These are phyloP conservation scores for Guadua angustifolia DNA, from an alignment of 176 grass and related monocot genomes.

Conservation along the genomic window DNA sequence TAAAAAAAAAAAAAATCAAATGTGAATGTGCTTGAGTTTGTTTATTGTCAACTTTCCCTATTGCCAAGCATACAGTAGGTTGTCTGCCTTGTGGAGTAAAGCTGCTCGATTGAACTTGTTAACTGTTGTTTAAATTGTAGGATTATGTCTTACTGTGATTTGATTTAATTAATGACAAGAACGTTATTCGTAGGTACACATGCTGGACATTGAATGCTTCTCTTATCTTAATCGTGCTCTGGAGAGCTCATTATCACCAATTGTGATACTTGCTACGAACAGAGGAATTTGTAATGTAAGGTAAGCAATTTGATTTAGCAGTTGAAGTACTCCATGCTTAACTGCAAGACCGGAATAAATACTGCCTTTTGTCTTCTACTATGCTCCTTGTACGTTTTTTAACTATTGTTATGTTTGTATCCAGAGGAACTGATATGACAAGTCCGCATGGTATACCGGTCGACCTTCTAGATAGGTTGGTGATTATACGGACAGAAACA, in stretches of 20 bases:
- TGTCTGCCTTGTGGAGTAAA: background rate
- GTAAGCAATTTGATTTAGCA: slow-evolving; percentile 47
- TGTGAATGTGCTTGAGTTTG: background rate
- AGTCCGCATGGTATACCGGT: slow-evolving; percentile 95
- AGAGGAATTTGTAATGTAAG: slow-evolving; percentile 95
- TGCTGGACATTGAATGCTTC: slow-evolving; percentile 95
- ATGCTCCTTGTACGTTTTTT: slow-evolving; percentile 22
- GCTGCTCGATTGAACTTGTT: slow-evolving; percentile 1
- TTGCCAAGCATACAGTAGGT: background rate
- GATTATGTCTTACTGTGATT: slow-evolving; percentile 10
- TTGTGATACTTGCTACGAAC: slow-evolving; percentile 91
- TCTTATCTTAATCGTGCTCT: slow-evolving; percentile 96
- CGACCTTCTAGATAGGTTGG: slow-evolving; percentile 90
- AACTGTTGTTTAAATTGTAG: background rate
- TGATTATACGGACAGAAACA: slow-evolving; percentile 89
- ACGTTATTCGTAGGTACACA: slow-evolving; percentile 77
- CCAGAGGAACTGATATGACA: slow-evolving; percentile 95
- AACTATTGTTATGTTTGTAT: slow-evolving; percentile 38
- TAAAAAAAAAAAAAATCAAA: background rate
- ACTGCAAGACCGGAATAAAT: background rate
- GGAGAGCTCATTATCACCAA: slow-evolving; percentile 84
- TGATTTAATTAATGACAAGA: slow-evolving; percentile 2
- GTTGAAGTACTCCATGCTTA: slow-evolving; percentile 9
- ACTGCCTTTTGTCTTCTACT: background rate
- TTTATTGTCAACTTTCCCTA: background rate